phyloP scores from a whole-genome alignment of 169 alveolate genomes.

The Cryptosporidium xiaoi region DNA sequence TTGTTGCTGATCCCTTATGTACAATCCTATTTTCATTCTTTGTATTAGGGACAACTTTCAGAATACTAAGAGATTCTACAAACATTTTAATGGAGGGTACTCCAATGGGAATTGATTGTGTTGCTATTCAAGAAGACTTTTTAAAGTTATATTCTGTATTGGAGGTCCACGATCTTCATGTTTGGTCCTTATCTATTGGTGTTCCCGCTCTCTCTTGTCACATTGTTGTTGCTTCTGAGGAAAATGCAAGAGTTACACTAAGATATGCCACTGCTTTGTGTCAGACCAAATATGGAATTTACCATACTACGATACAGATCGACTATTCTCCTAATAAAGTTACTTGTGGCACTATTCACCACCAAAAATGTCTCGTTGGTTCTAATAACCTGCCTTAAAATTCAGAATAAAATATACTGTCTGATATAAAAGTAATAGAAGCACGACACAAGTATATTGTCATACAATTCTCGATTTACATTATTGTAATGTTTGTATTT shows the following conservation, averaged over 20 bases:
- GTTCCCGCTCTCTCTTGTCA: slow-evolving; percentile 92
- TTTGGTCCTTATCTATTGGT: slow-evolving; percentile 95
- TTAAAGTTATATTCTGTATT: slow-evolving; percentile 87
- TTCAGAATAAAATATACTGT: too few relatives aligned
- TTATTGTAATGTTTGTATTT: too few relatives aligned
- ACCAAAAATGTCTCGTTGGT: slow-evolving; percentile 80
- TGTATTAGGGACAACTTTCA: slow-evolving; percentile 92
- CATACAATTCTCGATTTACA: too few relatives aligned
- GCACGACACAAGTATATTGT: too few relatives aligned
- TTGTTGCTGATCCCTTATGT: slow-evolving; percentile 95
- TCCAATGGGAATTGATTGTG: slow-evolving; percentile 89
- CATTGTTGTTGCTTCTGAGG: slow-evolving; percentile 85
- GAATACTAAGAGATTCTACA: slow-evolving; percentile 90
- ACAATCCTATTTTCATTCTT: slow-evolving; percentile 92
- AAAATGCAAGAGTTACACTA: slow-evolving; percentile 77
- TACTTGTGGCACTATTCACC: slow-evolving; percentile 85
- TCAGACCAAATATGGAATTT: slow-evolving; percentile 84
- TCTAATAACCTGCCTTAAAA: not conserved
- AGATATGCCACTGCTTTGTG: slow-evolving; percentile 85
- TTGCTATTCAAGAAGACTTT: slow-evolving; percentile 85
- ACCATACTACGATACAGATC: slow-evolving; percentile 89
- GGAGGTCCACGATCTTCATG: slow-evolving; percentile 95
- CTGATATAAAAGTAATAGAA: too few relatives aligned
- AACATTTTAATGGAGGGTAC: slow-evolving; percentile 95
- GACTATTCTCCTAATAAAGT: slow-evolving; percentile 83